Conservation (phyloP, 176 grass and related monocot genomes). For the Triticum monococcum region DNA sequence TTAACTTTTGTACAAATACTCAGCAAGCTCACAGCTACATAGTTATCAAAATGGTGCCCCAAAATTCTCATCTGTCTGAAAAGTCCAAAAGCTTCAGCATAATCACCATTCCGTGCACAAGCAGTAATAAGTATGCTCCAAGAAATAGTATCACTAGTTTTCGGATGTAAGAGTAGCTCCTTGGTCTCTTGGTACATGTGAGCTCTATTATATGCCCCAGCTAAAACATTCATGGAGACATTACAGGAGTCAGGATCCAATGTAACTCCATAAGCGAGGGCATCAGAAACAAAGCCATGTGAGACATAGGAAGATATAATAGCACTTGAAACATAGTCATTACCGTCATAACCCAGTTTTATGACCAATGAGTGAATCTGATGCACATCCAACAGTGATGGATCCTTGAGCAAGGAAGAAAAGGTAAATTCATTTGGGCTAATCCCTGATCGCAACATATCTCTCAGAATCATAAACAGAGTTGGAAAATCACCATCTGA, state of each 20-base stretch:
- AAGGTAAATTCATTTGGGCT: constrained; percentile 61
- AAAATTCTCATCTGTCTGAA: constrained; percentile 61
- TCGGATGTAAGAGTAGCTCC: constrained; percentile 47
- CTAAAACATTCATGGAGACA: constrained; percentile 54
- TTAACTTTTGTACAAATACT: constrained; percentile 70
- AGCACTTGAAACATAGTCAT: constrained; percentile 63
- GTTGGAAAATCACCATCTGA: constrained; percentile 29
- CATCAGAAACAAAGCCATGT: constrained; percentile 44
- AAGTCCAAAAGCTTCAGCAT: constrained; percentile 45
- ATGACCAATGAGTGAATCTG: constrained; percentile 70
- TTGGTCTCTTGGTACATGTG: constrained; percentile 50
- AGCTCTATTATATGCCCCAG: constrained; percentile 59
- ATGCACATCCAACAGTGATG: constrained; percentile 38
- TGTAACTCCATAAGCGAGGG: constrained; percentile 40
- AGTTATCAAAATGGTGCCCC: constrained; percentile 47
- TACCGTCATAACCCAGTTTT: constrained; percentile 55
- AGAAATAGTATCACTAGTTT: constrained; percentile 51
- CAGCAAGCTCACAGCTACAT: constrained; percentile 56
- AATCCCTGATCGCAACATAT: constrained; percentile 49
- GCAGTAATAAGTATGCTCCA: constrained; percentile 78
- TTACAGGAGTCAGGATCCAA: constrained; percentile 30
- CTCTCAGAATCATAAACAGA: constrained; percentile 39
- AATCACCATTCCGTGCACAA: constrained; percentile 56
- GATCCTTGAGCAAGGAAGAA: constrained; percentile 59
- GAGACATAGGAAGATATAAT: constrained; percentile 69